Conservation (phyloP, 163 green algal genomes). For the Scenedesmus sp. region DNA sequence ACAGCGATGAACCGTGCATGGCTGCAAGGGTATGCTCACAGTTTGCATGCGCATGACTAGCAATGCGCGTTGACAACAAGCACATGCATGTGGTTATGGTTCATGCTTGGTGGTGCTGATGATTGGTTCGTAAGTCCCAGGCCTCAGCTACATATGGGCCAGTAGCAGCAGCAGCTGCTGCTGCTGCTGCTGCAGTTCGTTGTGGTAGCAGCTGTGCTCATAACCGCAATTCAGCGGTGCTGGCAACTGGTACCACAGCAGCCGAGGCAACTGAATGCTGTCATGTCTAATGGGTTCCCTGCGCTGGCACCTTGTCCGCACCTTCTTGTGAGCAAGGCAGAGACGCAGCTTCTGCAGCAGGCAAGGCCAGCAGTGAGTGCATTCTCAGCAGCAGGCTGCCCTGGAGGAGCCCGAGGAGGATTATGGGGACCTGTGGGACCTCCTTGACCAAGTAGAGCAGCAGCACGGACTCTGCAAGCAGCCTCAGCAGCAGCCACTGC, state of each 20-base stretch:
- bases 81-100: background rate
- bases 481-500: background rate
- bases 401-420: background rate
- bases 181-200: background rate
- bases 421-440: background rate
- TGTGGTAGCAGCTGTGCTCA: background rate
- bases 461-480: conserved; percentile 1
- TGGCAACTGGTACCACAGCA: background rate
- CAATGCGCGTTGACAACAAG: too few relatives aligned
- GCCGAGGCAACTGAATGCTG: background rate
- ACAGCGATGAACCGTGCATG: background rate
- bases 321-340: background rate
- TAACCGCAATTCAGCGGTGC: background rate
- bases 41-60: too few relatives aligned
- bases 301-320: background rate
- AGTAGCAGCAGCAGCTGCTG: conserved; percentile 7
- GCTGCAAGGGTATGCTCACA: background rate
- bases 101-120: background rate
- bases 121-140: background rate
- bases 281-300: background rate
- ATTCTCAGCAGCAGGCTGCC: background rate
- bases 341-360: background rate
- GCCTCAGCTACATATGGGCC: background rate
- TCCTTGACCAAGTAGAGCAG: conserved; percentile 7
- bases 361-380: background rate